These are phyloP conservation scores for Sugiyamaella americana DNA, from an alignment of 805 yeast genomes.

Conservation along the genomic window DNA sequence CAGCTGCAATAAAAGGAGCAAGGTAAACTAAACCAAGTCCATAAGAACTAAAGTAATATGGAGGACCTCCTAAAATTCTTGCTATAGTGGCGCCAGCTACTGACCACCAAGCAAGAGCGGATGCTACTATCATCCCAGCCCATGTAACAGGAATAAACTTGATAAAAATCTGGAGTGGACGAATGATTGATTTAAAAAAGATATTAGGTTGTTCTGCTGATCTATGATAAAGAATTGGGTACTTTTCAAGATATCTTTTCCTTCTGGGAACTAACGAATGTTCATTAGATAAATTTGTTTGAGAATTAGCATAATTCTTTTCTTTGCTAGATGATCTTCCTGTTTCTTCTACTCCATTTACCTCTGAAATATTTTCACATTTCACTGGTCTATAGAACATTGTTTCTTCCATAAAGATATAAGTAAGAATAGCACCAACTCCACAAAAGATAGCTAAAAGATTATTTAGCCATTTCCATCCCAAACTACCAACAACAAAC, in stretches of 20 bases:
- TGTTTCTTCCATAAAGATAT: slow-evolving; percentile 6
- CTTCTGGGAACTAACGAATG: neutral
- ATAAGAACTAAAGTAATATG: slow-evolving; percentile 11
- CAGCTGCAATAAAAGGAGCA: slow-evolving; percentile 9
- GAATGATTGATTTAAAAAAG: slow-evolving; percentile 3
- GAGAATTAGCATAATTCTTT: neutral
- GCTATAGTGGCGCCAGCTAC: slow-evolving; percentile 10
- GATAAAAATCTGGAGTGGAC: slow-evolving; percentile 4
- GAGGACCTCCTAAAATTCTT: slow-evolving; percentile 8
- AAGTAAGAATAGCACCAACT: slow-evolving; percentile 24
- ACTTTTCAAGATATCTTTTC: slow-evolving; percentile 1
- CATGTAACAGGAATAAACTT: slow-evolving; percentile 12
- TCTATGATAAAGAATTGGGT: slow-evolving; percentile 4
- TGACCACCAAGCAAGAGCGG: slow-evolving; percentile 12
- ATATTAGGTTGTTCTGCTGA: slow-evolving; percentile 6
- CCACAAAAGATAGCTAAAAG: slow-evolving; percentile 59
- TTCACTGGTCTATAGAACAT: slow-evolving; percentile 5
- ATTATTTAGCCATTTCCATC: slow-evolving; percentile 77
- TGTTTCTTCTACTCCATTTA: neutral
- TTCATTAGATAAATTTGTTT: neutral
- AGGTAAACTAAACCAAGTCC: slow-evolving; percentile 10
- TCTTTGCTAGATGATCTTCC: neutral
- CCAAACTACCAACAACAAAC: slow-evolving; percentile 49
- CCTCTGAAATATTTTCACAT: slow-evolving; percentile 3
- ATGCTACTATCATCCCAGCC: slow-evolving; percentile 13